Evolutionary conservation across 176 grass and related monocot genomes (phyloP).

Genomic region (Aegilops sharonensis): DNA sequence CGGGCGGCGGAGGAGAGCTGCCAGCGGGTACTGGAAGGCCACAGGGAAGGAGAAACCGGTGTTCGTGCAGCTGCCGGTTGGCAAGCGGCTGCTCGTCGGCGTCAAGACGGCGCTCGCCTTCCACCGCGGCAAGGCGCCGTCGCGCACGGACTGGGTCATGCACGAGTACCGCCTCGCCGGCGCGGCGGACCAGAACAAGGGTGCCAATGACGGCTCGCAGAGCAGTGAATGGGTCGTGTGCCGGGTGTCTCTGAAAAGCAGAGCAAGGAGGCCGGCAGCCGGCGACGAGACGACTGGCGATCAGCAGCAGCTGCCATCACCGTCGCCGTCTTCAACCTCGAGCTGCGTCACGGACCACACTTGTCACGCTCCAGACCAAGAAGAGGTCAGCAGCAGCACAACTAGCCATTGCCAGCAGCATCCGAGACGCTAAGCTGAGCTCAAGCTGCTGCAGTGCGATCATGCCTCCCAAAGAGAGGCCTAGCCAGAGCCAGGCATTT

Average conservation of each 20-base stretch:
- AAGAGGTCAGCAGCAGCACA: conserved; percentile 49
- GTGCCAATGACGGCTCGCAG: conserved; percentile 18
- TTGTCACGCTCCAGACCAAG: conserved; percentile 27
- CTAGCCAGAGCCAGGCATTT: conserved; percentile 3
- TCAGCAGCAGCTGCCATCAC: not conserved
- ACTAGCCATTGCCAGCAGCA: not conserved
- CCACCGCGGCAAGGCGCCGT: conserved; percentile 33
- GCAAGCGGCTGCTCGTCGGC: conserved; percentile 47
- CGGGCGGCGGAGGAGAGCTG: conserved; percentile 23
- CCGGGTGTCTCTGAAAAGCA: conserved; percentile 56
- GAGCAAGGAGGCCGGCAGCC: not conserved
- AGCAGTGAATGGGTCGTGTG: conserved; percentile 64
- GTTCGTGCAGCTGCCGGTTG: conserved; percentile 24
- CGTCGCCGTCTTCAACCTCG: not conserved
- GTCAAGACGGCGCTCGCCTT: conserved; percentile 62
- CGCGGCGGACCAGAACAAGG: not conserved
- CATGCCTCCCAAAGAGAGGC: conserved; percentile 25
- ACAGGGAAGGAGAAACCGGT: conserved; percentile 58
- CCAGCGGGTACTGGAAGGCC: conserved; percentile 68
- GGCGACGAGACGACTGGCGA: too few species aligned
- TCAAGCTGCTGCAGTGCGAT: not conserved
- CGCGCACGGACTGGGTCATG: conserved; percentile 96
- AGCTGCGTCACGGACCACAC: conserved; percentile 50
- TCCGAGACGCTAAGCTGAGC: not conserved
- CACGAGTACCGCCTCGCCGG: conserved; percentile 85